These are phyloP conservation scores for Russula lepida DNA, from an alignment of 768 basidiomycete genomes.

Conservation along the genomic window DNA sequence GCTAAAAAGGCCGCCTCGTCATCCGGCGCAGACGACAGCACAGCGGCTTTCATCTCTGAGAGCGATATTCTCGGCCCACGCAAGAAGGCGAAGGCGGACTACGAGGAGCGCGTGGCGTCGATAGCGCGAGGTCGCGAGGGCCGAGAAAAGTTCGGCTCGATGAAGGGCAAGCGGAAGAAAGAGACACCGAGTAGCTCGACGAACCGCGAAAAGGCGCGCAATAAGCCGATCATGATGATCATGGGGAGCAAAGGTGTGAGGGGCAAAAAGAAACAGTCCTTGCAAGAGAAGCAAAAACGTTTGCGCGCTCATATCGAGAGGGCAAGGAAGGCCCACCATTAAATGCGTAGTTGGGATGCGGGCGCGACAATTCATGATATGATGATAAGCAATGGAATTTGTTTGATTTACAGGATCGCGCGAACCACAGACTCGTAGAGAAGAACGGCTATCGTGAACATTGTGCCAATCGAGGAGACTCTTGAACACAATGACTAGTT, in stretches of 20 bases:
- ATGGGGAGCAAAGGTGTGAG: slow-evolving; percentile 66
- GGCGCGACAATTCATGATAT: no score
- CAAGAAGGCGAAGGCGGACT: slow-evolving; percentile 89
- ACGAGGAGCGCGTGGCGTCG: slow-evolving; percentile 87
- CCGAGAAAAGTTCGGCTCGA: slow-evolving; percentile 83
- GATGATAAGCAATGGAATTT: neutral
- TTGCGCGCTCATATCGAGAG: slow-evolving; percentile 67
- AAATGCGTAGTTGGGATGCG: neutral
- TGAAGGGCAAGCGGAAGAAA: slow-evolving; percentile 89
- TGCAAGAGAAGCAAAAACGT: slow-evolving; percentile 75
- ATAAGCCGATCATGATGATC: slow-evolving; percentile 96
- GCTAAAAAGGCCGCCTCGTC: slow-evolving; percentile 48
- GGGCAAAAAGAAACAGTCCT: slow-evolving; percentile 74
- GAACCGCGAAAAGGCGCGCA: slow-evolving; percentile 85
- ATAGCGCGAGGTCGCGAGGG: slow-evolving; percentile 92
- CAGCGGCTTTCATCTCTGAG: slow-evolving; percentile 69
- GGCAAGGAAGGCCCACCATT: slow-evolving; percentile 42
- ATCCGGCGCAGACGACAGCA: slow-evolving; percentile 31
- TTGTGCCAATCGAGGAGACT: slow-evolving; percentile 52
- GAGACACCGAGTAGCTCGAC: slow-evolving; percentile 76
- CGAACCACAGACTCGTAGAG: slow-evolving; percentile 61
- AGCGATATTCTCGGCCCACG: slow-evolving; percentile 87
- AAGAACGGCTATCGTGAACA: slow-evolving; percentile 73
- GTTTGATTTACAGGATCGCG: slow-evolving; percentile 1
- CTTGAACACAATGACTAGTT: slow-evolving; percentile 70